These are phyloP conservation scores for Rhodotorula kratochvilovae DNA, from an alignment of 768 basidiomycete species.

Conservation along the genomic window DNA sequence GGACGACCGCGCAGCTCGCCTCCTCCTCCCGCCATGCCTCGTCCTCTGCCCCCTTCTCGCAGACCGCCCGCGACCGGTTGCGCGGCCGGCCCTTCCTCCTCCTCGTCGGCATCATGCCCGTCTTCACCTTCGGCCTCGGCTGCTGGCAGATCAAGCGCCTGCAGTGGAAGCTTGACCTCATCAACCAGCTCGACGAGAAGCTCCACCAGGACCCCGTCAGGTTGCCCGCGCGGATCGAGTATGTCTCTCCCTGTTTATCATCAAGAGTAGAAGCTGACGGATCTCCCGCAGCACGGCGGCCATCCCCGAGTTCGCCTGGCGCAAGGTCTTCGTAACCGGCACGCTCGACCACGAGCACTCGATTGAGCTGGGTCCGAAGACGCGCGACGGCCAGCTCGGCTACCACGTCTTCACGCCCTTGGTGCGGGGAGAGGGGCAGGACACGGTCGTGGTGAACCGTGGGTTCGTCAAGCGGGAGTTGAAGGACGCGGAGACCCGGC, in stretches of 20 bases:
- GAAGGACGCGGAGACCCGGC: slow-evolving; percentile 40
- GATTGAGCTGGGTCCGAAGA: slow-evolving; percentile 77
- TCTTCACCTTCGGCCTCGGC: slow-evolving; percentile 86
- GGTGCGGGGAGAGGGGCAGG: slow-evolving; percentile 59
- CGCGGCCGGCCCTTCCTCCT: slow-evolving; percentile 32
- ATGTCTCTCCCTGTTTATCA: slow-evolving; percentile 37
- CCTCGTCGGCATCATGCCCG: slow-evolving; percentile 52
- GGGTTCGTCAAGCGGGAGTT: slow-evolving; percentile 71
- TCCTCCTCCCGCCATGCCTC: slow-evolving; percentile 17
- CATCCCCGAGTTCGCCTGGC: slow-evolving; percentile 81
- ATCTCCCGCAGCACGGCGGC: slow-evolving; percentile 57
- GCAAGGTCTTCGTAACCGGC: slow-evolving; percentile 74
- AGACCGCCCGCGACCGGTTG: slow-evolving; percentile 25
- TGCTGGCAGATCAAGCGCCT: slow-evolving; percentile 89
- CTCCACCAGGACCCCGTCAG: slow-evolving; percentile 69
- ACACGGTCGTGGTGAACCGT: slow-evolving; percentile 83
- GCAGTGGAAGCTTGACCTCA: slow-evolving; percentile 89
- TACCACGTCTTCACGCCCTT: slow-evolving; percentile 85
- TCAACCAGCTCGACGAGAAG: slow-evolving; percentile 89
- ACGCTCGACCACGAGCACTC: slow-evolving; percentile 71
- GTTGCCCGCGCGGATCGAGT: slow-evolving; percentile 85
- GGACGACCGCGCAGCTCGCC: not conserved
- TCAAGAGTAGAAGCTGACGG: not conserved
- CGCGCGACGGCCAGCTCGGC: slow-evolving; percentile 81
- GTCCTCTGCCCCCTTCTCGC: slow-evolving; percentile 10